These are phyloP conservation scores for Antrodiella citrinella DNA, from an alignment of 768 basidiomycete species.

Conservation along the genomic window DNA sequence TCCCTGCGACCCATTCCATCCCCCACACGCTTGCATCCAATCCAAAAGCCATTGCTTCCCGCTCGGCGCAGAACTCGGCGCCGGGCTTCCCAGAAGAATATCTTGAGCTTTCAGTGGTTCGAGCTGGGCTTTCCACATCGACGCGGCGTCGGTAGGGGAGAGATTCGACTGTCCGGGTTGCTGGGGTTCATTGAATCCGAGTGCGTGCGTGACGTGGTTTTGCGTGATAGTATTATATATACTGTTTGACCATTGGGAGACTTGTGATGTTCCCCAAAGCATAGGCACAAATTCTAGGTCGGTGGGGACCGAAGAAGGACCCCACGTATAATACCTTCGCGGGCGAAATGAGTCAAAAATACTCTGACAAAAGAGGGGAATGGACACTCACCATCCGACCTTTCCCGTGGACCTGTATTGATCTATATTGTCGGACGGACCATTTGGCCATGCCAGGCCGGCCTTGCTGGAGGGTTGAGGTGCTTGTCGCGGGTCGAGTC, in stretches of 20 bases:
- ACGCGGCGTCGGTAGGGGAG: slow-evolving; percentile 37
- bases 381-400: slow-evolving; percentile 39
- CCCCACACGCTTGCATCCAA: slow-evolving; percentile 38
- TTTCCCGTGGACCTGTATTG: slow-evolving; percentile 39
- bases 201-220: slow-evolving; percentile 30
- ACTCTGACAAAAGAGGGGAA: not conserved
- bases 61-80: slow-evolving; percentile 40
- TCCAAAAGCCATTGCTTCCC: slow-evolving; percentile 49
- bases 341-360: not conserved
- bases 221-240: slow-evolving; percentile 34
- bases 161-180: slow-evolving; percentile 42
- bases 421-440: slow-evolving; percentile 29
- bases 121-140: slow-evolving; percentile 43
- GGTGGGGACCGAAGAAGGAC: slow-evolving; percentile 25
- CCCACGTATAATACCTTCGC: slow-evolving; percentile 47
- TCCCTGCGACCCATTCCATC: slow-evolving; percentile 16
- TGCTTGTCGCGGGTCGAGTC: not conserved
- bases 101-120: slow-evolving; percentile 41
- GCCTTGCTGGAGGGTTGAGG: slow-evolving; percentile 30
- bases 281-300: slow-evolving; percentile 48
- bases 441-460: slow-evolving; percentile 43
- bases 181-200: slow-evolving; percentile 50
- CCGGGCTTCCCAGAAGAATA: slow-evolving; percentile 45
- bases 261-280: slow-evolving; percentile 39
- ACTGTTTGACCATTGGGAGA: slow-evolving; percentile 31